These are phyloP conservation scores for Pogostemon cablin DNA, from an alignment of 257 asterid species.

Conservation along the genomic window DNA sequence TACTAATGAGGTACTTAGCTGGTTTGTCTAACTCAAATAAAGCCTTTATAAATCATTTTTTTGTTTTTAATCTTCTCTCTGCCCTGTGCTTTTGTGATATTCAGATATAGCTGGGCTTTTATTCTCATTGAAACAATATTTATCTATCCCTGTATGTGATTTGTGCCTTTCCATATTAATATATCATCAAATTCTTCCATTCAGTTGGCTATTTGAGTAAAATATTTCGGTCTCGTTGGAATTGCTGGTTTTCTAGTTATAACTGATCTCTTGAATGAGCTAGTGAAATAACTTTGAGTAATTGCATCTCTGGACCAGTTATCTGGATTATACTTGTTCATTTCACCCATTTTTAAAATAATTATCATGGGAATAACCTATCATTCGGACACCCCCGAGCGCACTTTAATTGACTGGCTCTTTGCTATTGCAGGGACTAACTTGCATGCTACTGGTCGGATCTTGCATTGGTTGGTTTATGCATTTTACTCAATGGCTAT, in stretches of 20 bases:
- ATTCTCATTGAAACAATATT: not conserved
- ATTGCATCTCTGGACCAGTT: not conserved
- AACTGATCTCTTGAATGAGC: not conserved
- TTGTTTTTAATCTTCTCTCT: not conserved
- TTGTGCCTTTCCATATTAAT: not conserved
- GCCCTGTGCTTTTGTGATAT: constrained; percentile 6
- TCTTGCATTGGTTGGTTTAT: constrained; percentile 10
- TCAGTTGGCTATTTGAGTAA: constrained; percentile 6
- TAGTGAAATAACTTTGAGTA: not conserved
- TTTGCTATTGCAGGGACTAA: constrained; percentile 42
- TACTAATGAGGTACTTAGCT: not conserved
- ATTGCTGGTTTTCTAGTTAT: not conserved
- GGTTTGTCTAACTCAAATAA: not conserved
- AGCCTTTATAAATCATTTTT: not conserved
- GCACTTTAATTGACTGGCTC: not conserved
- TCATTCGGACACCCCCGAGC: not conserved
- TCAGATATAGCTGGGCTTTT: not conserved
- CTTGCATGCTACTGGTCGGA: not conserved
- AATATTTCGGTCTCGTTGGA: not conserved
- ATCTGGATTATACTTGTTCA: not conserved
- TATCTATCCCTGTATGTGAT: not conserved
- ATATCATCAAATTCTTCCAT: not conserved
- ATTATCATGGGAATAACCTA: not conserved
- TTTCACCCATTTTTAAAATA: not conserved
- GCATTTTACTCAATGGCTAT: not conserved